Percentiles rank a stretch among this genome's conserved stretches.
Conservation (phyloP, 208 protist genomes). For the Leishmania major region DNA sequence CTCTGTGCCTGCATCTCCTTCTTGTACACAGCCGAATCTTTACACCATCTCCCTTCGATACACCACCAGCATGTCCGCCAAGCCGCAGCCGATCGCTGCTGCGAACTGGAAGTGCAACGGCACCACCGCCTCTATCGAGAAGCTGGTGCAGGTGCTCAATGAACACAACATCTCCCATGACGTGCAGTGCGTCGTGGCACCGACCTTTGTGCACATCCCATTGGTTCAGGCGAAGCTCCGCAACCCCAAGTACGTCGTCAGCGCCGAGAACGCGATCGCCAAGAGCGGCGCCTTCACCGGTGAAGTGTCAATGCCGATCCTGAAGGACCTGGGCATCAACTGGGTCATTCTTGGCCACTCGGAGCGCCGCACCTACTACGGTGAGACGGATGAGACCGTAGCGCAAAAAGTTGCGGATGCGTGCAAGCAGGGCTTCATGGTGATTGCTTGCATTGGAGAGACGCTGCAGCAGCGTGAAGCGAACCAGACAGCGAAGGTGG, state of each 20-base stretch:
- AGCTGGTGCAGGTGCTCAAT: constrained; percentile 84
- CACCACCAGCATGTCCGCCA: constrained; percentile 47
- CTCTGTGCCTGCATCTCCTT: neutral
- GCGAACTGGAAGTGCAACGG: constrained; percentile 97
- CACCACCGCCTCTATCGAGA: constrained; percentile 61
- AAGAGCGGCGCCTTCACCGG: constrained; percentile 92
- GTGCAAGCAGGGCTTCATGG: constrained; percentile 84
- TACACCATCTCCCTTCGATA: neutral
- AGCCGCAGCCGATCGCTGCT: constrained; percentile 91
- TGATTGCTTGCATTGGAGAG: constrained; percentile 98
- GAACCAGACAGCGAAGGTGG: constrained; percentile 91
- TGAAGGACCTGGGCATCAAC: constrained; percentile 94
- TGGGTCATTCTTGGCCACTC: constrained; percentile 98
- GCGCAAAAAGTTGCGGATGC: constrained; percentile 92
- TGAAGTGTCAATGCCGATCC: constrained; percentile 87
- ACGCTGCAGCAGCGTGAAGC: constrained; percentile 93
- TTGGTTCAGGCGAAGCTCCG: constrained; percentile 65
- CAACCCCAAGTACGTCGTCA: constrained; percentile 77
- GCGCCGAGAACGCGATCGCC: constrained; percentile 88
- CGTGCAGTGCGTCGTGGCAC: constrained; percentile 91
- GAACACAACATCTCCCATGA: constrained; percentile 56
- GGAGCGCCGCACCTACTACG: constrained; percentile 96
- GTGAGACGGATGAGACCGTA: constrained; percentile 92
- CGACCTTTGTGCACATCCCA: constrained; percentile 83
- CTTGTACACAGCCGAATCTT: neutral